A percentile compares a stretch with the other conserved stretches of the same genome.
Evolutionary conservation across 2,329 filamentous ascomycete genomes (phyloP).

Genomic region (Colletotrichum musae): DNA sequence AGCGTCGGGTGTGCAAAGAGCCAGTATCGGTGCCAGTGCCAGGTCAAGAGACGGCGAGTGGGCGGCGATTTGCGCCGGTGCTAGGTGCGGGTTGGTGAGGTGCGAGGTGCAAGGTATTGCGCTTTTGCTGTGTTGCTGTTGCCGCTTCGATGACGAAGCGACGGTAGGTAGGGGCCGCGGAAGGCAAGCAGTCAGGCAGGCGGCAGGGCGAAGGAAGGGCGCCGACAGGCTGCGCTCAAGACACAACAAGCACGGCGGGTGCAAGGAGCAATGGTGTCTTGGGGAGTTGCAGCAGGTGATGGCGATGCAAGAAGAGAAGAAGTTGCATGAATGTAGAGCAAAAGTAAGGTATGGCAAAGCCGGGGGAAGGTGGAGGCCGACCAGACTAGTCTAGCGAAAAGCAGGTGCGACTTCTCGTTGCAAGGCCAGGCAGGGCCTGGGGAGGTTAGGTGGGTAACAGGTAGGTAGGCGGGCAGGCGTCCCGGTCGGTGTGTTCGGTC

Average conservation of each 20-base stretch:
- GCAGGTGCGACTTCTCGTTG: conserved; percentile 8
- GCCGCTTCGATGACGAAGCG: conserved; percentile 34
- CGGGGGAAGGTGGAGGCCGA: conserved; percentile 37
- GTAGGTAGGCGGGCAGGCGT: not conserved
- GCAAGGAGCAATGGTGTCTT: conserved; percentile 34
- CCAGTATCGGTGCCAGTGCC: conserved; percentile 18
- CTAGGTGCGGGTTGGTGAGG: not conserved
- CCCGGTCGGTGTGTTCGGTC: conserved; percentile 20
- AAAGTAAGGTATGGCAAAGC: conserved; percentile 29
- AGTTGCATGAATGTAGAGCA: conserved; percentile 35
- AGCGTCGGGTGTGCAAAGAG: conserved; percentile 16
- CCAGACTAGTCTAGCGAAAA: conserved; percentile 2
- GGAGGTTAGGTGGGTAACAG: not conserved
- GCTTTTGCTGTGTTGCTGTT: not conserved
- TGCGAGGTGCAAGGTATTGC: no score
- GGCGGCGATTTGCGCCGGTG: conserved; percentile 36
- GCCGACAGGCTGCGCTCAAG: conserved; percentile 33
- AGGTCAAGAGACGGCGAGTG: no score
- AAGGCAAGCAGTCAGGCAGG: conserved; percentile 27
- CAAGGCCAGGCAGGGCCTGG: conserved; percentile 21
- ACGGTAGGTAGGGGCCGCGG: conserved; percentile 18
- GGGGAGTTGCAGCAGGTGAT: conserved; percentile 10
- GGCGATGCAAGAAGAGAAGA: conserved; percentile 36
- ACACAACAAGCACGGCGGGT: conserved; percentile 27
- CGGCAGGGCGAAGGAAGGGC: conserved; percentile 14